Percentiles rank a stretch among this genome's conserved stretches.
These are phyloP conservation scores for Fusarium sp. DNA, from an alignment of 2,329 filamentous ascomycete species.

Conservation along the genomic window DNA sequence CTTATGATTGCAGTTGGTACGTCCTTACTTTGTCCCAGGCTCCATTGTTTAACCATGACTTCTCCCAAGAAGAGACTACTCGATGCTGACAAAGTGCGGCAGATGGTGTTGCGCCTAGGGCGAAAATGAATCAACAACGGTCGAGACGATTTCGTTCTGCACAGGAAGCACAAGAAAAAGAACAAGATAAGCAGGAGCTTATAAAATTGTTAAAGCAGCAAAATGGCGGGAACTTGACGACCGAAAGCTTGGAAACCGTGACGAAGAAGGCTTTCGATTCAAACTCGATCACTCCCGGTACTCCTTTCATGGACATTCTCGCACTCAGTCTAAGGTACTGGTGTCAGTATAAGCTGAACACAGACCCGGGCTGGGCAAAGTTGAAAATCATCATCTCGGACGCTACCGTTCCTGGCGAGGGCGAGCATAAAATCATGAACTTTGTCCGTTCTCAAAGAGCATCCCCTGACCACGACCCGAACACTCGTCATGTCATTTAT, in stretches of 20 bases:
- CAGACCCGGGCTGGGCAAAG: constrained; percentile 93
- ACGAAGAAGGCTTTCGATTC: constrained; percentile 93
- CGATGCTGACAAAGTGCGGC: constrained; percentile 43
- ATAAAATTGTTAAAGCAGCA: constrained; percentile 85
- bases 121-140: constrained; percentile 99
- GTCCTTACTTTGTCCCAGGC: constrained; percentile 44
- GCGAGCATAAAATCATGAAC: constrained; percentile 99
- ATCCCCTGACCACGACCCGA: constrained; percentile 91
- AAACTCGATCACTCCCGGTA: constrained; percentile 90
- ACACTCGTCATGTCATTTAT: constrained; percentile 98
- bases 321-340: constrained; percentile 92
- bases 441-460: constrained; percentile 94
- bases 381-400: constrained; percentile 99
- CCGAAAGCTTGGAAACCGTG: constrained; percentile 69
- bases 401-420: constrained; percentile 96
- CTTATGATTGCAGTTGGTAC: constrained; percentile 96
- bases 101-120: constrained; percentile 97
- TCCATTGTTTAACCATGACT: background rate
- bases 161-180: constrained; percentile 93
- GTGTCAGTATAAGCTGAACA: constrained; percentile 97
- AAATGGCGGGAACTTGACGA: constrained; percentile 71
- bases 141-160: constrained; percentile 94
- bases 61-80: background rate
- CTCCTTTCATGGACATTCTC: constrained; percentile 98
- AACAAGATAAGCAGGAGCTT: constrained; percentile 89